A percentile compares a stretch with the other conserved stretches of the same genome.
phyloP scores from a whole-genome alignment of 495 filamentous ascomycete species.

The Penicillium taxi region DNA sequence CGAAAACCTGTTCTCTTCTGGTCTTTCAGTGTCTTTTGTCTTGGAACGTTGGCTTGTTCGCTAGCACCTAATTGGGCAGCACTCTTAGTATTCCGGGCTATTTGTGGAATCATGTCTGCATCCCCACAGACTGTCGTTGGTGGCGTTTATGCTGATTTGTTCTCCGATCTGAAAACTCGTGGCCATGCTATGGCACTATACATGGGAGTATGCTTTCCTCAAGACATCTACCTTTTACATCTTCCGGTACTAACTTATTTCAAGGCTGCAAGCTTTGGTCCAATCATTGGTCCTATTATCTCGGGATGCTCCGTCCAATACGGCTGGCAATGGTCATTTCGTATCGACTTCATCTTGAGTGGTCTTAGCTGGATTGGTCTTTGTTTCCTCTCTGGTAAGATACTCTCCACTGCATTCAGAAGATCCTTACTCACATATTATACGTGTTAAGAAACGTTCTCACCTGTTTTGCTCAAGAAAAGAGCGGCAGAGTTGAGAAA shows the following conservation, averaged over 20 bases:
- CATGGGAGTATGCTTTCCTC: constrained; percentile 49
- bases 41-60: constrained; percentile 63
- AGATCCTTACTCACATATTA: background rate
- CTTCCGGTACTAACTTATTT: constrained; percentile 2
- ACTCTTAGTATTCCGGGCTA: constrained; percentile 59
- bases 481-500: constrained; percentile 57
- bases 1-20: constrained; percentile 53
- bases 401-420: background rate
- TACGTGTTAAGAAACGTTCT: constrained; percentile 52
- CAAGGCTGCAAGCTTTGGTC: constrained; percentile 58
- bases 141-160: constrained; percentile 69
- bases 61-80: constrained; percentile 59
- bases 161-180: constrained; percentile 46
- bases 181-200: constrained; percentile 66
- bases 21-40: constrained; percentile 54
- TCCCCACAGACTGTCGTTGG: constrained; percentile 63
- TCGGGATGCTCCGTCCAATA: constrained; percentile 52
- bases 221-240: background rate
- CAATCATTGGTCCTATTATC: constrained; percentile 59
- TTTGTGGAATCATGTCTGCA: constrained; percentile 57
- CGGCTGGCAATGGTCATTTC: constrained; percentile 61
- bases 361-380: constrained; percentile 37
- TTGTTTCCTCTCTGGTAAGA: constrained; percentile 42
- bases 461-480: constrained; percentile 56
- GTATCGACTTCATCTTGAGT: constrained; percentile 53